Conservation (phyloP, 2,329 filamentous ascomycete genomes). For the Pestalotiopsis sp. region DNA sequence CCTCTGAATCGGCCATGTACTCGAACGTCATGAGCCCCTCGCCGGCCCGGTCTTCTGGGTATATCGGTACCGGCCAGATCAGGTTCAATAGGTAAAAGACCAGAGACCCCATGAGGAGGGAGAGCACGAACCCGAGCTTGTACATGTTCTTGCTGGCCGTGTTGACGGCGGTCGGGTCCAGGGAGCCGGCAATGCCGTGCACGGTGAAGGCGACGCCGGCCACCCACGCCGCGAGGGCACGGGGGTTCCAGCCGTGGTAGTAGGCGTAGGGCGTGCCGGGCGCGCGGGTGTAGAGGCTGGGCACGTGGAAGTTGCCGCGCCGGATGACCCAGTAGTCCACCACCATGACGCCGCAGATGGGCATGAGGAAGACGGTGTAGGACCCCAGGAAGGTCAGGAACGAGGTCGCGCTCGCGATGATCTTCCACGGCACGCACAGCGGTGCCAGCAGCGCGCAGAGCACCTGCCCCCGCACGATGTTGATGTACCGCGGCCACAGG, state of each 20-base stretch:
- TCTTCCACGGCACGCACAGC: conserved; percentile 40
- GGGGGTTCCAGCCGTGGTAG: conserved; percentile 30
- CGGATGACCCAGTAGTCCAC: conserved; percentile 38
- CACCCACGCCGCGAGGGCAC: conserved; percentile 30
- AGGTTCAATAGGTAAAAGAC: conserved; percentile 28
- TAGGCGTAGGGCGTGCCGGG: conserved; percentile 29
- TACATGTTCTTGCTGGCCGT: conserved; percentile 33
- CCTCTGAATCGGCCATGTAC: conserved; percentile 12
- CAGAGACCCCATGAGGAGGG: conserved; percentile 26
- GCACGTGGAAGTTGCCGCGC: conserved; percentile 39
- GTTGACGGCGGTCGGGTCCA: conserved; percentile 31
- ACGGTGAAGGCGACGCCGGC: conserved; percentile 31
- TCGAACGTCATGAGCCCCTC: conserved; percentile 7
- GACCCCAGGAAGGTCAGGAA: conserved; percentile 42
- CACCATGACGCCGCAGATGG: conserved; percentile 32
- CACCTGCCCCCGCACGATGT: conserved; percentile 40
- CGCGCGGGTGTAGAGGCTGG: conserved; percentile 31
- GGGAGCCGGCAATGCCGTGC: conserved; percentile 30
- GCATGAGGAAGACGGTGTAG: conserved; percentile 41
- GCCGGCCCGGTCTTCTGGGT: conserved; percentile 6
- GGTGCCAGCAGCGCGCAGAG: conserved; percentile 37
- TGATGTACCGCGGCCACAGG: conserved; percentile 41
- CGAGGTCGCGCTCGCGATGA: conserved; percentile 37
- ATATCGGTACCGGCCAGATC: conserved; percentile 18
- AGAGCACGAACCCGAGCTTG: conserved; percentile 33